Conservation (phyloP, 805 yeast genomes). For the Wickerhamomyces chambardii region DNA sequence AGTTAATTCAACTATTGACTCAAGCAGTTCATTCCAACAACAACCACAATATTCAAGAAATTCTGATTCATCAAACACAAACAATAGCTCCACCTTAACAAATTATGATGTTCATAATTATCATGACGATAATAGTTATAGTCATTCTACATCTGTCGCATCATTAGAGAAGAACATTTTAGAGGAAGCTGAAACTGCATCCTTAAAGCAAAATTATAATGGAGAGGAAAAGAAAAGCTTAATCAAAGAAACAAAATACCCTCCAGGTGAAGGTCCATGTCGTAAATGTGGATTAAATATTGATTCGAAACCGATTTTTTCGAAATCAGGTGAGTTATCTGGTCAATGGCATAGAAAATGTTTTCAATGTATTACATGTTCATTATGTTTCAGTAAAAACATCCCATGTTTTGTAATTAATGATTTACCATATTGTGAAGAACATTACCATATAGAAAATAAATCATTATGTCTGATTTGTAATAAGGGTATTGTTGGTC, state of each 20-base stretch:
- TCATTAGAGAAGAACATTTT: no score
- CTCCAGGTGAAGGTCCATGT: conserved; percentile 76
- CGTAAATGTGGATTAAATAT: conserved; percentile 60
- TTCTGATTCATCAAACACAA: no score
- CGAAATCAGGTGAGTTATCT: conserved; percentile 71
- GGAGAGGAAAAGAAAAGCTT: background rate
- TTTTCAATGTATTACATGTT: conserved; percentile 67
- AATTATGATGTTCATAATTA: background rate
- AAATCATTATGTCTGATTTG: conserved; percentile 70
- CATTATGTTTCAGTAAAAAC: conserved; percentile 43
- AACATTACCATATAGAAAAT: conserved; percentile 68
- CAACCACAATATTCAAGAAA: no score
- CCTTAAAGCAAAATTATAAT: no score
- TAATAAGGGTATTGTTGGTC: conserved; percentile 76
- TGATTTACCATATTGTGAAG: conserved; percentile 76
- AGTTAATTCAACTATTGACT: background rate
- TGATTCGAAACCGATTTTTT: conserved; percentile 59
- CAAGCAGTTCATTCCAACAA: background rate
- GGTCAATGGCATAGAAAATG: conserved; percentile 95
- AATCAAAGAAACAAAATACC: conserved; percentile 13
- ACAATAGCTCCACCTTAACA: no score
- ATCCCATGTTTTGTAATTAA: conserved; percentile 67
- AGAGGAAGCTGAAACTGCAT: no score
- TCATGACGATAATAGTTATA: background rate
- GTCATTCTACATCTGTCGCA: background rate